Conservation (phyloP, 1,284 basidiomycete genomes). For the Ceratobasidium theobromae region DNA sequence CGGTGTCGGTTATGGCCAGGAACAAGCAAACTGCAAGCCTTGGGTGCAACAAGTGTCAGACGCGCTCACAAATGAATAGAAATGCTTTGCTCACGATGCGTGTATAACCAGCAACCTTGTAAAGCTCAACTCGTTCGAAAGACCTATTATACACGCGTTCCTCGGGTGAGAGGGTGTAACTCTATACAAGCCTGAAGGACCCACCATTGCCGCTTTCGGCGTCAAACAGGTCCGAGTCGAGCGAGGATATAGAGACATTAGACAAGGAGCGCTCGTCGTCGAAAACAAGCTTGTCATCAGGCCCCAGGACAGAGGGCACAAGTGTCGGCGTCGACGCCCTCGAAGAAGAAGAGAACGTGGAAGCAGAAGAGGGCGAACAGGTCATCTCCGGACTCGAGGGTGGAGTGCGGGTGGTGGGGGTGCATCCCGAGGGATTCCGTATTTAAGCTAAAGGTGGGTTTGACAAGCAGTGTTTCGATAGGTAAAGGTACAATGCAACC, state of each 20-base stretch:
- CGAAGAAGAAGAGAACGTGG: conserved; percentile 7
- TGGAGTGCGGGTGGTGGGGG: not conserved
- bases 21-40: conserved; percentile 46
- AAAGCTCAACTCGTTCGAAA: conserved; percentile 3
- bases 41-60: conserved; percentile 3
- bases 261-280: conserved; percentile 1
- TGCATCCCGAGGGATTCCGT: not conserved
- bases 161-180: not conserved
- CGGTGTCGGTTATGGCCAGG: conserved; percentile 78
- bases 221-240: conserved; percentile 1
- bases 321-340: conserved; percentile 22
- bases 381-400: not conserved
- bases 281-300: conserved; percentile 8
- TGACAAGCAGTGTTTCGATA: conserved; percentile 12
- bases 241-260: not conserved
- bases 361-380: not conserved
- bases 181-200: not conserved
- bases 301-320: not conserved
- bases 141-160: not conserved
- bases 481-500: conserved; percentile 12
- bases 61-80: not conserved
- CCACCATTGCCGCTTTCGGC: conserved; percentile 5
- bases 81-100: conserved; percentile 34
- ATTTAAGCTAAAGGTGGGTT: conserved; percentile 22
- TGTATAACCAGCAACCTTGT: conserved; percentile 31